These are phyloP conservation scores for cucumber (Cucumis sativus) DNA, from an alignment of 306 rosid genomes.

Conservation along the genomic window DNA sequence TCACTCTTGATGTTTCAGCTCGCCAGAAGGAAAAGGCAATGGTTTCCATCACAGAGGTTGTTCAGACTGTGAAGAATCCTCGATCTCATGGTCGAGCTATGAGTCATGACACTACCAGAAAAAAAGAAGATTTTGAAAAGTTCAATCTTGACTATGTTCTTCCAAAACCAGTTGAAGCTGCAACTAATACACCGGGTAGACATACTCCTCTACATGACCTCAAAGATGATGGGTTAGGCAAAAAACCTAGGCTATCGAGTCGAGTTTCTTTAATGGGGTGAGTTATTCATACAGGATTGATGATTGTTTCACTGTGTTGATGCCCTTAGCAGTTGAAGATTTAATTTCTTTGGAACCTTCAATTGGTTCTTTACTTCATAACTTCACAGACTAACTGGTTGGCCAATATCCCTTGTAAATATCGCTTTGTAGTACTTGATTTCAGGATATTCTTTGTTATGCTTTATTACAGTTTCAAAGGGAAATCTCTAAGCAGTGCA, in stretches of 20 bases:
- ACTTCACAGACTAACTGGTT: background rate
- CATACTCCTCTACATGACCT: slow-evolving; percentile 29
- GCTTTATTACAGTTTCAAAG: slow-evolving; percentile 36
- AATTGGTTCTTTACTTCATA: background rate
- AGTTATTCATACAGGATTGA: slow-evolving; percentile 3
- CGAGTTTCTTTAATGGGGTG: slow-evolving; percentile 47
- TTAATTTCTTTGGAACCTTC: background rate
- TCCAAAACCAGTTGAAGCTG: slow-evolving; percentile 45
- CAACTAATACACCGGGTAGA: slow-evolving; percentile 22
- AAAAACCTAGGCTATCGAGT: slow-evolving; percentile 33
- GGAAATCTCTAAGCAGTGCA: slow-evolving; percentile 45
- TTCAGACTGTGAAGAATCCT: slow-evolving; percentile 72
- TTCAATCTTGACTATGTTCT: slow-evolving; percentile 38
- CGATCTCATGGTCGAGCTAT: slow-evolving; percentile 24
- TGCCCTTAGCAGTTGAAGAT: background rate
- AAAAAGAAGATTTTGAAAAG: slow-evolving; percentile 41
- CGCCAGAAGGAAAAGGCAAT: slow-evolving; percentile 87
- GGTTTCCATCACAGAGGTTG: slow-evolving; percentile 74
- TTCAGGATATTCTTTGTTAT: background rate
- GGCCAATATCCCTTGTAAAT: background rate
- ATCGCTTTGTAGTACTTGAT: slow-evolving; percentile 3
- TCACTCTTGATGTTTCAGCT: slow-evolving; percentile 44
- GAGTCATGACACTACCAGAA: slow-evolving; percentile 24
- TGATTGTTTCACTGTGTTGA: background rate
- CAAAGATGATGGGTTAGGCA: slow-evolving; percentile 22